Evolutionary conservation across 169 alveolate species (phyloP).

Genomic region (Eimeria mitis): DNA sequence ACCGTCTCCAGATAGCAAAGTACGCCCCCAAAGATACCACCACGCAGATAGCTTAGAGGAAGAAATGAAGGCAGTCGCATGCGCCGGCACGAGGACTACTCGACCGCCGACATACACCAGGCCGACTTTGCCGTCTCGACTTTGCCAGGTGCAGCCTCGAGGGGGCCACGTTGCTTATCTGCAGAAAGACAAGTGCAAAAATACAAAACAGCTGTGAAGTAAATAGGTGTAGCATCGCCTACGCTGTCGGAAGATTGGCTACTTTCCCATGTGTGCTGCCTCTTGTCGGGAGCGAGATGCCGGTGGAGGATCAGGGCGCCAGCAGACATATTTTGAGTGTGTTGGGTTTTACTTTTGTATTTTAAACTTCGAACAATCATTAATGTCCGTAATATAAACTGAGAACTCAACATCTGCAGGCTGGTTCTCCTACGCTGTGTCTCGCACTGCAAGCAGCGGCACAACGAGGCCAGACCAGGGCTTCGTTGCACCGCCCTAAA

Average conservation of each 20-base stretch:
- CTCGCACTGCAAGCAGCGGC: slow-evolving; percentile 1
- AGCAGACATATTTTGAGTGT: background rate
- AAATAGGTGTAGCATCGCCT: background rate
- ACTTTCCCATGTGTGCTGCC: slow-evolving; percentile 20
- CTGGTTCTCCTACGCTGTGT: background rate
- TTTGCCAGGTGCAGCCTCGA: background rate
- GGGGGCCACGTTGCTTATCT: background rate
- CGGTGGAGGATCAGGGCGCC: background rate
- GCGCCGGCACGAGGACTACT: background rate
- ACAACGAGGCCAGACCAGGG: slow-evolving; percentile 47
- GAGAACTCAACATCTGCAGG: background rate
- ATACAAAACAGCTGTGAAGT: background rate
- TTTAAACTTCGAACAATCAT: background rate
- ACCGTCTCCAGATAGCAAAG: background rate
- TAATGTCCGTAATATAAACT: no score
- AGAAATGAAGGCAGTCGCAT: background rate
- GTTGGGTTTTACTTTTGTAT: background rate
- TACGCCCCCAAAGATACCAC: background rate
- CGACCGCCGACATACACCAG: slow-evolving; percentile 7
- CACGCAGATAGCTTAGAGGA: background rate
- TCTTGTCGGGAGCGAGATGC: background rate
- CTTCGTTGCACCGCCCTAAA: background rate
- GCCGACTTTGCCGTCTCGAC: background rate
- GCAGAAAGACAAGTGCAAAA: background rate
- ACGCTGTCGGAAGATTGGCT: background rate